Evolutionary conservation across 23 red algal genomes (phyloP), one percentile per base, ranked within the genome.

Genomic region (Pyropia haitanensis): DNA sequence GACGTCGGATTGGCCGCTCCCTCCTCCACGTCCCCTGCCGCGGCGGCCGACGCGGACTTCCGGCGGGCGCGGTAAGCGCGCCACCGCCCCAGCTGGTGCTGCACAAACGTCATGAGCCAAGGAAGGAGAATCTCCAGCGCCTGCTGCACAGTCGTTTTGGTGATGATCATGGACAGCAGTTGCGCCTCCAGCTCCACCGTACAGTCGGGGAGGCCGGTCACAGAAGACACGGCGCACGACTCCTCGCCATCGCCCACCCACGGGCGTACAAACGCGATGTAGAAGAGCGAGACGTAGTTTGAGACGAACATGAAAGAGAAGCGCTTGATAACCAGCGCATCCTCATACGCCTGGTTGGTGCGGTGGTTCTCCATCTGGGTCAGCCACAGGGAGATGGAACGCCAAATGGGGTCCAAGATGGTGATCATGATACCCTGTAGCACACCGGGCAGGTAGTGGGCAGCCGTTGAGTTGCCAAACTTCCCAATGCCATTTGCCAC

Each of bases 251-350:
- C 18, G 16, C 55, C 24, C 55, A 58, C 20, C 18, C 18, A 58
- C 58, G 73, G 73, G 18, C 53, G 58, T 18, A 88, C 56, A 56
- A 88, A 88, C 56, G 83, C 83, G 51, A 88, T 79, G 73, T 79
- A 88, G 60, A 79, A 72, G 48, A 88, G 49, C 26, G 83, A 88
- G 56, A 84, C 66, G 33, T 84, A 57, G 44, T 83, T 83, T 0
- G 81, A 86, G 24, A 86, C 50, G 72, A 88, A 88, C 62, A 68
- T 61, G 63, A 88, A 88, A 48, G 65, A 63, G 49, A 88, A 88
- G 13, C 83, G 73, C 58, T 88, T 88, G 53, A 65, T 70, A 16
- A 88, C 64, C 23, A 88, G 65, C 21, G 72, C 72, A 60, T 88
- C 77, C 57, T 79, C 83, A 28, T 78, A 88, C 18, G 61, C 27